These are phyloP conservation scores for Gossypium raimondii DNA, from an alignment of 345 rosid species.

Conservation along the genomic window DNA sequence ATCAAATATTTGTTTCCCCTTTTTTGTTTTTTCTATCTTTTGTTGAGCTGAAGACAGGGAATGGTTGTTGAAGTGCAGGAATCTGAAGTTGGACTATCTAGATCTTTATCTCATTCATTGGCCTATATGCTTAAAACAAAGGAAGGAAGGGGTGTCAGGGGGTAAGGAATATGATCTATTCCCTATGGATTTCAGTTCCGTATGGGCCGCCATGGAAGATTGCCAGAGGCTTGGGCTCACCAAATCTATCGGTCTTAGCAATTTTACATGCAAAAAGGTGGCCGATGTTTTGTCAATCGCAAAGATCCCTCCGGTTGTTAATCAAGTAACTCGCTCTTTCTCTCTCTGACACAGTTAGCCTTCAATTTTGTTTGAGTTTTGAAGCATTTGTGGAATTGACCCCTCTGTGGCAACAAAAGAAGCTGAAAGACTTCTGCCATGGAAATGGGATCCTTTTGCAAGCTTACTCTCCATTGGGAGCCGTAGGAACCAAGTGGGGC, in stretches of 20 bases:
- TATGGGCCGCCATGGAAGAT: conserved; percentile 67
- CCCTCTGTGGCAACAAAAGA: conserved; percentile 80
- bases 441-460: conserved; percentile 41
- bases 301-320: conserved; percentile 63
- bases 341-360: neutral
- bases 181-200: conserved; percentile 52
- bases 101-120: conserved; percentile 45
- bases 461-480: conserved; percentile 66
- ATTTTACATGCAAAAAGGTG: conserved; percentile 69
- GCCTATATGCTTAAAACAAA: conserved; percentile 67
- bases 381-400: conserved; percentile 24
- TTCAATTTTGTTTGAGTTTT: neutral
- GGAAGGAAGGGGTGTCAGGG: conserved; percentile 24
- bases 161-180: conserved; percentile 45
- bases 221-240: conserved; percentile 37
- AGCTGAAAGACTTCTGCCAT: conserved; percentile 54
- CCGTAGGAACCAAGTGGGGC: conserved; percentile 61
- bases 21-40: neutral
- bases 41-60: neutral
- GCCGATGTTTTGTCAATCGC: conserved; percentile 49
- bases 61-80: neutral
- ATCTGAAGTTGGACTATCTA: conserved; percentile 3
- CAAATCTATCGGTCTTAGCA: conserved; percentile 70
- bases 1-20: neutral
- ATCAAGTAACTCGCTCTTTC: conserved; percentile 40